phyloP scores from a whole-genome alignment of 768 basidiomycete species.

The Naganishia onofrii region DNA sequence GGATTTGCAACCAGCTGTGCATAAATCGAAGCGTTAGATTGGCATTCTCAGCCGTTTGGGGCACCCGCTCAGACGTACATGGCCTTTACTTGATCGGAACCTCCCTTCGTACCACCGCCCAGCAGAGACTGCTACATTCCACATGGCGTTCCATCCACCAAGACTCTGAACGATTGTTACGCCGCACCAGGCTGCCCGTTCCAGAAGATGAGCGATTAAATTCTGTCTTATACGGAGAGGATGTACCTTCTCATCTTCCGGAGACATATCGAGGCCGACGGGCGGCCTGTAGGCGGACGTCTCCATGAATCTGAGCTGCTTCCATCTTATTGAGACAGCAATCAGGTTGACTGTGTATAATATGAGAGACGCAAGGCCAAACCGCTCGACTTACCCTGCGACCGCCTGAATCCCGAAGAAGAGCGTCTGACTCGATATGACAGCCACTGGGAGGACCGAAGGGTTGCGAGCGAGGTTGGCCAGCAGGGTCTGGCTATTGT shows the following conservation, averaged over 20 bases:
- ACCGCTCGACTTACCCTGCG: not conserved
- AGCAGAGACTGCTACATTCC: not conserved
- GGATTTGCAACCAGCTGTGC: conserved; percentile 2
- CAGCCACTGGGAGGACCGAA: not conserved
- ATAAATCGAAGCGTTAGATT: not conserved
- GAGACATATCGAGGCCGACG: not conserved
- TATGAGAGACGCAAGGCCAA: not conserved
- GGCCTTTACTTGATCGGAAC: not conserved
- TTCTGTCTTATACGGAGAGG: not conserved
- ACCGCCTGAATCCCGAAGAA: not conserved
- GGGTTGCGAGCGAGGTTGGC: not conserved
- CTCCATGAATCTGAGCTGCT: conserved; percentile 4
- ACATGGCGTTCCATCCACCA: not conserved
- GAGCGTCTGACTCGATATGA: conserved; percentile 4
- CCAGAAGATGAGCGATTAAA: not conserved
- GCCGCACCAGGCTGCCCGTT: not conserved
- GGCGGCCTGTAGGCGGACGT: not conserved
- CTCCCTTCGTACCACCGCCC: not conserved
- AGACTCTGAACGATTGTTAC: not conserved
- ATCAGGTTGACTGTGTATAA: not conserved
- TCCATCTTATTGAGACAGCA: not conserved
- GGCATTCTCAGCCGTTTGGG: not conserved
- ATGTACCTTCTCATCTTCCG: not conserved
- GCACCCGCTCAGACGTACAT: not conserved
- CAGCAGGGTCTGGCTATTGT: not conserved